A percentile compares a stretch with the other conserved stretches of the same genome.
These are phyloP conservation scores for Microsporum audouinii DNA, from an alignment of 2,329 filamentous ascomycete genomes.

Conservation along the genomic window DNA sequence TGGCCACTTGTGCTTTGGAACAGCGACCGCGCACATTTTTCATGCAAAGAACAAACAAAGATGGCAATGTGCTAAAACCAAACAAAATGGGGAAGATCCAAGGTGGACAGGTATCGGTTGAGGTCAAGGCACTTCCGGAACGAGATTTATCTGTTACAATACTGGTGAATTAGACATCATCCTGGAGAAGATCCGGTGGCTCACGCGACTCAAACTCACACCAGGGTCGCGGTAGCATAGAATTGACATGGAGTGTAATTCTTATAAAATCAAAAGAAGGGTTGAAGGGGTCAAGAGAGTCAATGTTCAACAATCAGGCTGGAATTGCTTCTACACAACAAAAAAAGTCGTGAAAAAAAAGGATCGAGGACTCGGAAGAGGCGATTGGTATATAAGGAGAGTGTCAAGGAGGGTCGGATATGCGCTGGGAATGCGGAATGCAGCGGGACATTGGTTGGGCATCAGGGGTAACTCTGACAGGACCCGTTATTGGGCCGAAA, in stretches of 20 bases:
- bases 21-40: constrained; percentile 17
- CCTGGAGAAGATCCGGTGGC: constrained; percentile 9
- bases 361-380: neutral
- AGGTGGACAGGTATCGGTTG: constrained; percentile 6
- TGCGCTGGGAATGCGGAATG: neutral
- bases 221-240: constrained; percentile 4
- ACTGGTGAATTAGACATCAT: constrained; percentile 14
- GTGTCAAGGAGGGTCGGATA: neutral
- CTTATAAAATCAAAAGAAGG: neutral
- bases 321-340: neutral
- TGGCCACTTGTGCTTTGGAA: constrained; percentile 26
- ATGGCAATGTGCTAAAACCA: constrained; percentile 6
- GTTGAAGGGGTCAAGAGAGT: neutral
- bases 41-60: neutral
- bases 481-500: neutral
- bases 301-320: neutral
- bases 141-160: constrained; percentile 11
- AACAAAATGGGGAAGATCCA: constrained; percentile 1
- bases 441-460: constrained; percentile 2
- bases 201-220: constrained; percentile 12
- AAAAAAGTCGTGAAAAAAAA: neutral
- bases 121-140: constrained; percentile 11
- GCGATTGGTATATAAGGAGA: neutral
- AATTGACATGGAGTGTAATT: constrained; percentile 1
- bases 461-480: neutral